Evolutionary conservation across 164 flowering plant species (phyloP), one percentile per base, ranked within the genome.

Genomic region (Kalanchoe fedtschenkoi): DNA sequence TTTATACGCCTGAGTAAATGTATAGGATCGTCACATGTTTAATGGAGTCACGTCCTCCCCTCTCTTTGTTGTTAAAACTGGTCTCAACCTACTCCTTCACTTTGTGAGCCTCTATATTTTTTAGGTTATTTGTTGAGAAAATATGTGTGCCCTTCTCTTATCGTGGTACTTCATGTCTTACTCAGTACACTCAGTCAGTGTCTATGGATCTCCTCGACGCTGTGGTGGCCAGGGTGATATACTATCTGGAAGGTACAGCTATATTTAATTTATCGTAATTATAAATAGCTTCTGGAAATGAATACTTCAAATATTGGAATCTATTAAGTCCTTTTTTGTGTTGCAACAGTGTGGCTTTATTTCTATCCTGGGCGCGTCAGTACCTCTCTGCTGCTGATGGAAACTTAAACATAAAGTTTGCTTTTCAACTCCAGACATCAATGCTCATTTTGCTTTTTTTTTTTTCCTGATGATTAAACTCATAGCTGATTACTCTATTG

Each of bases 151-250:
- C 33, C n/a, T 8, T 32, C 29, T 39, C 38, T 60, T 29, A 43
- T 54, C 58, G 26, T 68, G 35, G 19, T 41, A 11, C 17, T 53
- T 29, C 42, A 24, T 66, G 65, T 26, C 53, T 65, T 70, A 9
- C 74, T 68, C 80, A 95, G 99, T 85, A 32, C 71, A 77, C 58
- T 73, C 85, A 63, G 97, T 95, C 67, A 83, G 86, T 76, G 69
- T 73, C 57, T 87, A 77, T 74, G 97, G 99, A 67, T 91, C 99
- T 72, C 99, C 99, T 39, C 77, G 99, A 51, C 96, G 99, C 17
- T 95, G 99, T 79, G 99, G 99, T 61, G 99, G 99, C 38, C 99
- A 95, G 76, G 99, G 99, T 68, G 99, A 95, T 77, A 87, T 95
- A 65, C 96, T 95, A 60, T 87, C 99, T 63, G 99, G 96, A 76